Percentiles rank a stretch among this genome's conserved stretches.
These are phyloP conservation scores for Phanerochaete carnosa DNA, from an alignment of 768 basidiomycete genomes.

Conservation along the genomic window DNA sequence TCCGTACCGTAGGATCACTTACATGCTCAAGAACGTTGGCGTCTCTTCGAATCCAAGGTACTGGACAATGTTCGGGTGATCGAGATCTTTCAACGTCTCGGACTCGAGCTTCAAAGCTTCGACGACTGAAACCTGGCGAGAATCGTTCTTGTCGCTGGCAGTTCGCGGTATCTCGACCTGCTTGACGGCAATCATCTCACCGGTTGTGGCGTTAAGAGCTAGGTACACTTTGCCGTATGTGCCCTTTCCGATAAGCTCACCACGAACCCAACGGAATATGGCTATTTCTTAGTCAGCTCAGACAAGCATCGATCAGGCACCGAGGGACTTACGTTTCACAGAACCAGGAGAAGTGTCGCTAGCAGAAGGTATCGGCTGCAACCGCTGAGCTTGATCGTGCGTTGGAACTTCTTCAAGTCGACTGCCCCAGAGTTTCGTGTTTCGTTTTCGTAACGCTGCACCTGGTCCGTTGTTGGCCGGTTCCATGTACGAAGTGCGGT, in stretches of 20 bases:
- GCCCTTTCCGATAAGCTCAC: conserved; percentile 95
- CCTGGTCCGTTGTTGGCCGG: conserved; percentile 34
- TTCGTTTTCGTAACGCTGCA: conserved; percentile 70
- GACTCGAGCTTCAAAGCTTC: conserved; percentile 94
- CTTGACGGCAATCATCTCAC: conserved; percentile 99
- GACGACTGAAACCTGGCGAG: conserved; percentile 79
- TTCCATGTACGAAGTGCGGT: conserved; percentile 64
- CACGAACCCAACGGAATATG: conserved; percentile 98
- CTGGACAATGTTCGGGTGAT: conserved; percentile 96
- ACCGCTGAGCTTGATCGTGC: conserved; percentile 47
- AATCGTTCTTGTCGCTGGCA: conserved; percentile 86
- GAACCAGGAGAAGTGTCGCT: conserved; percentile 23
- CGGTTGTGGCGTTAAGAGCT: conserved; percentile 92
- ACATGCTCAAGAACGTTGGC: conserved; percentile 88
- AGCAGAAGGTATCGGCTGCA: conserved; percentile 40
- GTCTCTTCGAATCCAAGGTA: conserved; percentile 96
- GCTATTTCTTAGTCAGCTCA: conserved; percentile 34
- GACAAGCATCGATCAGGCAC: conserved; percentile 6
- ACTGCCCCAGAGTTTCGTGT: conserved; percentile 95
- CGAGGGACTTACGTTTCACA: conserved; percentile 52
- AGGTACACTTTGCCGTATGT: conserved; percentile 97
- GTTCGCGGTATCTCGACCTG: conserved; percentile 96
- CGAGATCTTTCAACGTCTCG: conserved; percentile 92
- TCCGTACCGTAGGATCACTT: conserved; percentile 30
- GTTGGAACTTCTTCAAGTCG: conserved; percentile 91